Percentiles rank a stretch among this genome's conserved stretches.
Conservation (phyloP, 768 basidiomycete genomes). For the Psilocybe tampanensis region DNA sequence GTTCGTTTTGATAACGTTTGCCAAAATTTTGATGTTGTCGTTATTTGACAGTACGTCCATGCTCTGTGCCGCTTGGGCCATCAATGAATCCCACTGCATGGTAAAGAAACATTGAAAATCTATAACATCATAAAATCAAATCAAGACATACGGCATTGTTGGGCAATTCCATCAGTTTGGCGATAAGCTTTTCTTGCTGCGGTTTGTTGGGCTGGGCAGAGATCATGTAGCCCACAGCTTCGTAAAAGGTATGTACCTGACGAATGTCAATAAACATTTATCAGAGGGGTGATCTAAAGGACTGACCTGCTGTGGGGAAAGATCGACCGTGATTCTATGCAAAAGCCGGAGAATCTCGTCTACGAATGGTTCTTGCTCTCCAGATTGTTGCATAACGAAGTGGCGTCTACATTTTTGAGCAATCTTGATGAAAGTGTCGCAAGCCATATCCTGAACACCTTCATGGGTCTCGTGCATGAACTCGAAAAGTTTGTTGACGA, state of each 20-base stretch:
- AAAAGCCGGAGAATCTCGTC: conserved; percentile 93
- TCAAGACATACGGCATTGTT: conserved; percentile 81
- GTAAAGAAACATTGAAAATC: conserved; percentile 5
- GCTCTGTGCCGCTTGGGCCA: conserved; percentile 91
- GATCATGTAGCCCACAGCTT: conserved; percentile 99
- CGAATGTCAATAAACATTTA: conserved; percentile 5
- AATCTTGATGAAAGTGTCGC: conserved; percentile 99
- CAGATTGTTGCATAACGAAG: conserved; percentile 98
- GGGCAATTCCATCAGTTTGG: conserved; percentile 95
- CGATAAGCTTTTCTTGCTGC: conserved; percentile 92
- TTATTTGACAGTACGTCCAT: conserved; percentile 89
- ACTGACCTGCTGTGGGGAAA: conserved; percentile 82
- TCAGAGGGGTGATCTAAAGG: conserved; percentile 16
- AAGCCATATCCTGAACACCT: conserved; percentile 99
- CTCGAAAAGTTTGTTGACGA: conserved; percentile 99
- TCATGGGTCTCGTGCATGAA: conserved; percentile 99
- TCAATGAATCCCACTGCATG: conserved; percentile 93
- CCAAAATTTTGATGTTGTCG: conserved; percentile 96
- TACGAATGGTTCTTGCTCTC: conserved; percentile 96
- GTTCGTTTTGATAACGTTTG: conserved; percentile 98
- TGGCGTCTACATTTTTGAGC: conserved; percentile 98
- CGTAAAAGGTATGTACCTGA: conserved; percentile 95
- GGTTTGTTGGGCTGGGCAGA: conserved; percentile 98
- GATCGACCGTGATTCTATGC: conserved; percentile 92
- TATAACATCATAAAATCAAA: not conserved